Percentiles rank a stretch among this genome's conserved stretches.
phyloP scores from a whole-genome alignment of 202 grass and related monocot species.

The Eragrostis tef region DNA sequence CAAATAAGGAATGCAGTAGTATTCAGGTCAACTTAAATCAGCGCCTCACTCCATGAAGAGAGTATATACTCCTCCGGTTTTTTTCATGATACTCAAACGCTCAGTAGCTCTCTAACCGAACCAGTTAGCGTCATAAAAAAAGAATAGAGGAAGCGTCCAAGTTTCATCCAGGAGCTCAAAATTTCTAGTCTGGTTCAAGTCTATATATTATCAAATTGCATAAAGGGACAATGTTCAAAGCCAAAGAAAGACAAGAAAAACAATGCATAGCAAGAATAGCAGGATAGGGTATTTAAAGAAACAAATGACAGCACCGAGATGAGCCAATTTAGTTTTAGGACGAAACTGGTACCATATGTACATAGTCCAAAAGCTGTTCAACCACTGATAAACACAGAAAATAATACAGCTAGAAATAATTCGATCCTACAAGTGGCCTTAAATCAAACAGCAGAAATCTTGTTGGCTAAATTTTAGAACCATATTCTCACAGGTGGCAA shows the following conservation, averaged over 20 bases:
- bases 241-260: too few species aligned
- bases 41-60: too few species aligned
- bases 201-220: background rate
- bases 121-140: too few species aligned
- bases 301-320: background rate
- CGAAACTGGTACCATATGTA: background rate
- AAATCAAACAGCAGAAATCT: background rate
- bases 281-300: background rate
- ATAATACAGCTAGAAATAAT: background rate
- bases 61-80: too few species aligned
- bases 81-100: too few species aligned
- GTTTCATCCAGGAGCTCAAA: background rate
- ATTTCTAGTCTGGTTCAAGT: background rate
- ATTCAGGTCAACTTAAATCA: too few species aligned
- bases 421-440: background rate
- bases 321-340: background rate
- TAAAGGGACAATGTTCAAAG: background rate
- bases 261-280: background rate
- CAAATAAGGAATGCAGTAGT: background rate
- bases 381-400: background rate
- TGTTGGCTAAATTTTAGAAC: background rate
- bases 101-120: too few species aligned
- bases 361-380: background rate
- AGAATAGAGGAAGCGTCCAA: too few species aligned
- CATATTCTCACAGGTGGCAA: background rate